These are phyloP conservation scores for Picochlorum sp. DNA, from an alignment of 139 green algal species.

Conservation along the genomic window DNA sequence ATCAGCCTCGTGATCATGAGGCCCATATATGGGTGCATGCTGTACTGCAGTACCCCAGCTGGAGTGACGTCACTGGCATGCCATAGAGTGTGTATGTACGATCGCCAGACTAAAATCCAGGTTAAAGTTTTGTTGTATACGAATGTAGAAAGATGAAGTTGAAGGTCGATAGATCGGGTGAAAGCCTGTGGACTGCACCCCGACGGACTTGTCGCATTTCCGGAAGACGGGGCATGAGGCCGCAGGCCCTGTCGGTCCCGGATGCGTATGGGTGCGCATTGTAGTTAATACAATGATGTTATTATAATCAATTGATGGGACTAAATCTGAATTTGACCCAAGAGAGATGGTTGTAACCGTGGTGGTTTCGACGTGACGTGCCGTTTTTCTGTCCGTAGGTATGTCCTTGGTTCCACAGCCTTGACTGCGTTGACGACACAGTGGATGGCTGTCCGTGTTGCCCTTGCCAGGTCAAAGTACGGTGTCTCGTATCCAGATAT, in stretches of 20 bases:
- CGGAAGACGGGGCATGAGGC: neutral
- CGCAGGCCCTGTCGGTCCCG: neutral
- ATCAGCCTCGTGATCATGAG: too few relatives aligned
- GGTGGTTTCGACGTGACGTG: neutral
- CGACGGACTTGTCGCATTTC: too few relatives aligned
- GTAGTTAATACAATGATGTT: neutral
- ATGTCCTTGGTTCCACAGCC: neutral
- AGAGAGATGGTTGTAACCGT: neutral
- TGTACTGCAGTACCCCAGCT: too few relatives aligned
- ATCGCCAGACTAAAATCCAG: too few relatives aligned
- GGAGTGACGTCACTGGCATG: too few relatives aligned
- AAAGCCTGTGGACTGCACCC: too few relatives aligned
- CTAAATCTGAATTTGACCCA: too few relatives aligned
- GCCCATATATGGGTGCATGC: too few relatives aligned
- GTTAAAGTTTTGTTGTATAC: too few relatives aligned
- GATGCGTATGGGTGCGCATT: slow-evolving; percentile 7
- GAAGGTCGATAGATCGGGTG: too few relatives aligned
- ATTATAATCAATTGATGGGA: neutral
- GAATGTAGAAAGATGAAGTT: too few relatives aligned
- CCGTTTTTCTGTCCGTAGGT: neutral
- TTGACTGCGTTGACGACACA: neutral
- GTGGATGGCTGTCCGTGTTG: slow-evolving; percentile 1
- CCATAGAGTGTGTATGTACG: too few relatives aligned
- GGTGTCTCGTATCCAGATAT: slow-evolving; percentile 3
- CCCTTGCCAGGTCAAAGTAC: neutral